Base-by-base conservation (phyloP, 345 rosid genomes). In the Alliaria petiolata region DNA sequence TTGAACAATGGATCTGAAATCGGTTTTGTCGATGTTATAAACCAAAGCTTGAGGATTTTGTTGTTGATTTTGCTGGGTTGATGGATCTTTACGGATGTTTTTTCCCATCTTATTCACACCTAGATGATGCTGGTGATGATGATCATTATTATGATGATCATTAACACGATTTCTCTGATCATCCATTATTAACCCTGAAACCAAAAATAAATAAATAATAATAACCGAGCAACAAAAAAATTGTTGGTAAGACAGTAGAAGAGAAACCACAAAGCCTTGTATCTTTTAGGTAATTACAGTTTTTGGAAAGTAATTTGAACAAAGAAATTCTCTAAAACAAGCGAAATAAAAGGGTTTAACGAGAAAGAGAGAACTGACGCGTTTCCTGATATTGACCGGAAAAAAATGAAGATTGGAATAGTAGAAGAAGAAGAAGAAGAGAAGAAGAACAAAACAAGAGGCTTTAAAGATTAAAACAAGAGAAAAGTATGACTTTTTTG, bases 11-110 rank as follows among this genome's bases (percentile, higher is more conserved):
- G 84, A 88, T 57, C 97, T 81, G 51, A 93, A 93, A 57, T 93
- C 92, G 56, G 83, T 88, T 91, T 90, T 93, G 90, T 91, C 87
- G 63, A 93, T 93, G 82, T 93, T 93, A 82, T 90, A 93, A 74
- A 93, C 95, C 78, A 88, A 90, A 71, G 96, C 93, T 83, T 88
- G 98, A 69, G 97, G 92, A 44, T 78, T 83, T 69, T 80, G 86
- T 51, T 81, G 80, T 52, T 84, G 85, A 56, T 78, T 84, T 26
- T 86, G 95, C 71, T 92, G 98, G 73, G 85, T 93, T 75, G 80
- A 43, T 13, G 89, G 92, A 45, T 93, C 92, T 83, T 93, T 93
- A 84, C 79, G 80, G 54, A 90, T 90, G 71, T 85, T 90, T 81
- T 85, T 93, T 6, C 98, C 90, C 16, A 84, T 80, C 83, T 88